Evolutionary conservation across 1,284 basidiomycete species (phyloP), one percentile per base, ranked within the genome.

Genomic region (Marasmius sp.): DNA sequence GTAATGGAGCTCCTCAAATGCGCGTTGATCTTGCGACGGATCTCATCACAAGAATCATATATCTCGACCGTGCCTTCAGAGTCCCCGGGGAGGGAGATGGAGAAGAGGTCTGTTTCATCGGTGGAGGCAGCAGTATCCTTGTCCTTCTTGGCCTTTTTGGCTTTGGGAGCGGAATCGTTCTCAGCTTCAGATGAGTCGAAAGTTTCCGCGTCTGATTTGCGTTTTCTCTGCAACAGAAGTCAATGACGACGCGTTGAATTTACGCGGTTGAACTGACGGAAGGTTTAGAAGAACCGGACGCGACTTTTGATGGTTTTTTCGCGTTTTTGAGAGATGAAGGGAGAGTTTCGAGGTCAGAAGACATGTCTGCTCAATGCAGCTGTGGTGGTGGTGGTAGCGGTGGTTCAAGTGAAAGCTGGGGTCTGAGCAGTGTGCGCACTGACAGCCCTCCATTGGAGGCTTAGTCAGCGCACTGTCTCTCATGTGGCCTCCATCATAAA

Each of bases 11-110:
- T 58, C 27, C 58, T 59, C 12, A 66, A 58, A 50, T 61, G 39
- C 43, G 64, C 64, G 59, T 62, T 64, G 48, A 65, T 65, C 45
- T 67, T 67, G 16, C 61, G 62, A 9, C 64, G 62, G 14, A 67
- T 48, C 57, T 64, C 64, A 36, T 67, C 62, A 58, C 66, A 67
- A 37, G 37, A 56, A 62, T 67, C 64, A 41, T 51, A 62, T 11
- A 67, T 63, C 57, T 65, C 62, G 49, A 65, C 62, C 18, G 47
- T 57, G 14, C 14, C 56, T 45, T 65, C 59, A 3, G 64, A 64
- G 43, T 66, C 65, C 50, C 65, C 64, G 1, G 55, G 55, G 12
- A 66, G 58, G 34, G 56, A 39, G 56, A 66, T 62, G 56, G 58
- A 61, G 58, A 64, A 66, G 20, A 66, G 65, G 22, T 64, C 63